Base-by-base conservation (phyloP, 768 basidiomycete species). In the Rhizopogon vulgaris region DNA sequence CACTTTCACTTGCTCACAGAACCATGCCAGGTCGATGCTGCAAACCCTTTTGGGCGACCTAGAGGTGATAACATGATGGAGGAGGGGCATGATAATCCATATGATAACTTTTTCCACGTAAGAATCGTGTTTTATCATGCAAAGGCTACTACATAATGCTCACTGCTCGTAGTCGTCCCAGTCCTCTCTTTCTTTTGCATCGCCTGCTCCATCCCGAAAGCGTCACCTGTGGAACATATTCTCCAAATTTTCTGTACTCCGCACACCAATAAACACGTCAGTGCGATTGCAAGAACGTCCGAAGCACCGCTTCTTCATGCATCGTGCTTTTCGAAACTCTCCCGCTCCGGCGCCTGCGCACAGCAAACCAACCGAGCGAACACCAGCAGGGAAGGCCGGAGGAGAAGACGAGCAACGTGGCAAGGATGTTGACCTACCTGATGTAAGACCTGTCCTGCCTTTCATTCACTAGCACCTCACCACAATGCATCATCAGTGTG, bases 291-390 rank as follows among this genome's bases (percentile, higher is more conserved):
- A 14, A 9, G 43, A 45, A 17, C 12, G 4, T 11, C 9, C 32
- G 8, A 46, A 22, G 9, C 32, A 18, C 32, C 17, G 9, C 12
- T 24, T 34, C 8, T 32, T 32, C 30, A 3, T 11, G 8, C 27
- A 6, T 18, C 30, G 1, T 3, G 22, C 8, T 22, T 4, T 17
- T 10, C 22, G 30, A 22, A 15, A 24, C 4, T 15, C 14, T 8
- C 22, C 28, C 1, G 32, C 4, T 34, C 2, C 4, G 18, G 7
- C 14, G 4, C 30, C 32, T 1, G 8, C 4, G 14, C 15, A 8
- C 14, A 5, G 1, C 2, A 9, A 4, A 22, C 1, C 0, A 4
- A 15, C 6, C 11, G 11, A 10, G 17, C 18, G 1, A 22, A 9
- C 11, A 17, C 18, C 14, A 24, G 18, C 10, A 22, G 8, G 30